These are phyloP conservation scores for Colletotrichum coccodes DNA, from an alignment of 2,329 filamentous ascomycete species.

Conservation along the genomic window DNA sequence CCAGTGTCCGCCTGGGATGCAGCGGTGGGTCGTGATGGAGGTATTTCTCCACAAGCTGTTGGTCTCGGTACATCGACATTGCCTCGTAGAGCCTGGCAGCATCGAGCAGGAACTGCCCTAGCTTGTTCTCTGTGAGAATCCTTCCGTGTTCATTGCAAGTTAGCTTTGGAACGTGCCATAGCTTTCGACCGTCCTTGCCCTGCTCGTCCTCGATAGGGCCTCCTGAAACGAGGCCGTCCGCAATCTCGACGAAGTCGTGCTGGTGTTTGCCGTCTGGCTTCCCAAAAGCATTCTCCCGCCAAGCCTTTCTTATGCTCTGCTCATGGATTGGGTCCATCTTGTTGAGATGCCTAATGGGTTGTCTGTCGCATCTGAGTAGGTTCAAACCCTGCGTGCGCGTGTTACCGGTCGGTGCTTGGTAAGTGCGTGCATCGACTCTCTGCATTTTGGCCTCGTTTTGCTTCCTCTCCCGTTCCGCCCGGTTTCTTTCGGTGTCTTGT, in stretches of 20 bases:
- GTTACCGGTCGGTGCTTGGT: too few species aligned
- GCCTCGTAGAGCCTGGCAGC: constrained; percentile 47
- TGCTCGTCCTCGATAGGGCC: neutral
- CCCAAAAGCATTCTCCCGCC: neutral
- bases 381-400: too few species aligned
- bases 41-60: constrained; percentile 44
- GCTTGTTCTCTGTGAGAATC: constrained; percentile 15
- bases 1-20: constrained; percentile 56
- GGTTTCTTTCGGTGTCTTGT: constrained; percentile 12
- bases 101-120: constrained; percentile 45
- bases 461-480: neutral
- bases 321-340: neutral
- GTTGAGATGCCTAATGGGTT: neutral
- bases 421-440: neutral
- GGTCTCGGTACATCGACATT: constrained; percentile 47
- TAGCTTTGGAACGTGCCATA: constrained; percentile 34
- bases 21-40: constrained; percentile 46
- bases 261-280: neutral
- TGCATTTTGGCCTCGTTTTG: neutral
- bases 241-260: neutral
- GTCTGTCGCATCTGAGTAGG: constrained; percentile 1
- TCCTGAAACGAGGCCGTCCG: neutral
- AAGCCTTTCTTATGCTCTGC: constrained; percentile 27
- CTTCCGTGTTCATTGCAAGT: neutral
- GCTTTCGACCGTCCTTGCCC: constrained; percentile 1